Evolutionary conservation across 306 rosid genomes (phyloP).

Genomic region (Astragalus glycyphyllos): DNA sequence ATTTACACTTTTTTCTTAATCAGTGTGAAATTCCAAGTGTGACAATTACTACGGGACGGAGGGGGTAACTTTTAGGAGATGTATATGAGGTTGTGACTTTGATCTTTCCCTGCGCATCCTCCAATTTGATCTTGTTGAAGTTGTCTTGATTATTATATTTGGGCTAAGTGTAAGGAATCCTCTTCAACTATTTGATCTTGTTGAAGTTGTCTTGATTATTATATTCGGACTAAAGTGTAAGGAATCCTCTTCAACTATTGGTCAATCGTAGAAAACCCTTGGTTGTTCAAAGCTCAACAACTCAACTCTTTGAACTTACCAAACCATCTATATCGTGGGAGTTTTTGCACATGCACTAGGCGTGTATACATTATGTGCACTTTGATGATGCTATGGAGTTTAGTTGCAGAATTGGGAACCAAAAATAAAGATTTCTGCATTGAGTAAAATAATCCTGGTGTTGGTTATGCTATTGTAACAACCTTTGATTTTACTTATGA

Average conservation of each 20-base stretch:
- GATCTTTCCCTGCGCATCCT: neutral
- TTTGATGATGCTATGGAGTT: neutral
- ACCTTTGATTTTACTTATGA: neutral
- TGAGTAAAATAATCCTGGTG: neutral
- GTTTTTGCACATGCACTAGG: neutral
- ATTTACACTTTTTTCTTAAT: too few relatives aligned
- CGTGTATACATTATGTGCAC: neutral
- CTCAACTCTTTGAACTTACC: neutral
- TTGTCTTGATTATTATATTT: too few relatives aligned
- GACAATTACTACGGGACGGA: too few relatives aligned
- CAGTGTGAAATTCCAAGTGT: too few relatives aligned
- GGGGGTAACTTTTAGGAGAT: neutral
- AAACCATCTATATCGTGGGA: neutral
- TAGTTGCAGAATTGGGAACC: neutral
- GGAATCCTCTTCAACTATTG: neutral
- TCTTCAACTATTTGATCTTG: too few relatives aligned
- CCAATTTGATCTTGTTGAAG: neutral
- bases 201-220: neutral
- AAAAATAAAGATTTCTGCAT: neutral
- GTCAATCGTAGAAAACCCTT: neutral
- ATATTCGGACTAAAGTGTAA: neutral
- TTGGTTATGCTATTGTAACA: neutral
- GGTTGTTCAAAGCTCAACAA: neutral
- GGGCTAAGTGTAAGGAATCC: too few relatives aligned
- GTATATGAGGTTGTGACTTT: neutral